Evolutionary conservation across 139 green algal species (phyloP), one percentile per base, ranked within the genome.

Genomic region (Protoeuglena noctilucae): DNA sequence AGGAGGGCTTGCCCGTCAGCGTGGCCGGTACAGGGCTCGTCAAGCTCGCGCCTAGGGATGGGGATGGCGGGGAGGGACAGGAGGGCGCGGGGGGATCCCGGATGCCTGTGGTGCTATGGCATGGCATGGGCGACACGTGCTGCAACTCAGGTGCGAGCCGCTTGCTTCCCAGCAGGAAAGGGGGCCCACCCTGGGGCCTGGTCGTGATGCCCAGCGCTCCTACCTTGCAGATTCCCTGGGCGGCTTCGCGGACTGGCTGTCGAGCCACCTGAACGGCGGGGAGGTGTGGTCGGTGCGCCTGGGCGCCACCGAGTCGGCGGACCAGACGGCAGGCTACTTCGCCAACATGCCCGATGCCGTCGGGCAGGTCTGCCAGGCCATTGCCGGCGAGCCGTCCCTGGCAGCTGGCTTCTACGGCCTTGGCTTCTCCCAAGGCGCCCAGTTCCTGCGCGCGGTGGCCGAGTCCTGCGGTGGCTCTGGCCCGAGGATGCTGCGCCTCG

Each of bases 361-460:
- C 17, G 51, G 14, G 19, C 3, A 54, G 3, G 49, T 34, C 50
- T 65, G 58, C 48, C 22, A 65, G 6, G 3, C 5, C 4, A 22
- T 65, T 21, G 51, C 50, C 19, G 9, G 6, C 6, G 34, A 46
- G 4, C 17, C 58, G 21, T 9, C 40, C 17, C 43, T 61, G 54
- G 5, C 46, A 2, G 5, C 19, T 2, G 52, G 53, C 12, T 55
- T 58, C 49, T 30, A 65, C 51, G 58, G 50, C 4, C 27, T 65
- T 21, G 60, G 60, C 1, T 61, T 67, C 45, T 62, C 51, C 26
- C 60, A 67, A 34, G 60, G 60, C 18, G 60, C 48, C 1, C 53
- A 62, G 53, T 67, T 67, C 53, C 29, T 62, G 49, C 31, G 60
- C 27, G 53, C 53, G 3, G 16, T 62, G 26, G 60, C 61, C 2